phyloP scores from a whole-genome alignment of 2,329 filamentous ascomycete genomes.

The Pseudocercospora eumusae region DNA sequence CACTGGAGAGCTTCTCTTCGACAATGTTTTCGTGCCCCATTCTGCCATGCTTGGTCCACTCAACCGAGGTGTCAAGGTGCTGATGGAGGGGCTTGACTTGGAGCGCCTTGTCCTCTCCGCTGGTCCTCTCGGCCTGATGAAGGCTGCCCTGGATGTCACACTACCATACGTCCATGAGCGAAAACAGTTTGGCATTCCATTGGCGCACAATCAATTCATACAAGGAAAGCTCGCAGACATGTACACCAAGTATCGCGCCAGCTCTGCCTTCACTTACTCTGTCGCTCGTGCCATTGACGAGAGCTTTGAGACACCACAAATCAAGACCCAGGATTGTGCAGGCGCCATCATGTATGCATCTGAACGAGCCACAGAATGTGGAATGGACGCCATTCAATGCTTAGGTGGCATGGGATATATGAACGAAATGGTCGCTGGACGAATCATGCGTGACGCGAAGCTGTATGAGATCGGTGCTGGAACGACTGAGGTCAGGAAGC shows the following conservation, averaged over 20 bases:
- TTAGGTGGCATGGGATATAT: constrained; percentile 95
- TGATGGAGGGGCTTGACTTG: constrained; percentile 95
- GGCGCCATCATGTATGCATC: constrained; percentile 92
- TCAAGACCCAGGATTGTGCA: constrained; percentile 89
- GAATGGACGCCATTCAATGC: constrained; percentile 85
- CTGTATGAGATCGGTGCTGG: constrained; percentile 97
- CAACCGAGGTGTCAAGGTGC: constrained; percentile 80
- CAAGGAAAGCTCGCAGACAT: constrained; percentile 95
- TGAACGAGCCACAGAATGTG: constrained; percentile 82
- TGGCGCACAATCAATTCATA: constrained; percentile 89
- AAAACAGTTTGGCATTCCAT: constrained; percentile 82
- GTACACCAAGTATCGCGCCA: constrained; percentile 89
- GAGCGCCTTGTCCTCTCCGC: constrained; percentile 90
- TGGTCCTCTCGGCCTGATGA: constrained; percentile 92
- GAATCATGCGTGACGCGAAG: constrained; percentile 75
- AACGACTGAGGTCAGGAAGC: constrained; percentile 87
- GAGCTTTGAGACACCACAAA: constrained; percentile 43
- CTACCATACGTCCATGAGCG: constrained; percentile 87
- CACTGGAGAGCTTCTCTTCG: constrained; percentile 90
- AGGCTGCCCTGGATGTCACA: constrained; percentile 79
- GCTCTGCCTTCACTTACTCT: constrained; percentile 81
- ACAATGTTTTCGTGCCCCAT: constrained; percentile 82
- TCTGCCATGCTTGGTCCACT: constrained; percentile 78
- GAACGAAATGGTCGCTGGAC: constrained; percentile 89
- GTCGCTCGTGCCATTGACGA: constrained; percentile 82